A percentile compares a stretch with the other conserved stretches of the same genome.
Conservation (phyloP, 2,329 filamentous ascomycete genomes). For the Zymoseptoria tritici region DNA sequence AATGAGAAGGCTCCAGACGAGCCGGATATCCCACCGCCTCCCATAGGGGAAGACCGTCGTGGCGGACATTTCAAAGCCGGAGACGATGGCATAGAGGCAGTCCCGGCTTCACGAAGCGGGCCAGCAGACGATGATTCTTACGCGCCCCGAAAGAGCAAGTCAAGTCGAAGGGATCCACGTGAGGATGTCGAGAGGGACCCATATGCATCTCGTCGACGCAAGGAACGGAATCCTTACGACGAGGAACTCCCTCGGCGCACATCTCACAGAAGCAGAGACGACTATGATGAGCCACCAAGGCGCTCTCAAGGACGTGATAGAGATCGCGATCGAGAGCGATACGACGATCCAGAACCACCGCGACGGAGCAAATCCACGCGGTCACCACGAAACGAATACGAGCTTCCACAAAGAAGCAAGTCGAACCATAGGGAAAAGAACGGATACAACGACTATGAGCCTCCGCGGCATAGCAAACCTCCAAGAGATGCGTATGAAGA, state of each 20-base stretch:
- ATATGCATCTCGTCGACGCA: neutral
- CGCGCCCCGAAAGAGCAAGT: neutral
- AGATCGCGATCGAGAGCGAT: constrained; percentile 4
- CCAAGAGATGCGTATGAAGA: constrained; percentile 15
- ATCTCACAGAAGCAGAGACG: constrained; percentile 3
- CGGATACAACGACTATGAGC: constrained; percentile 5
- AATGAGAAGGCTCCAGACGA: constrained; percentile 9
- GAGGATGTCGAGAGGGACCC: neutral
- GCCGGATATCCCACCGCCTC: constrained; percentile 16
- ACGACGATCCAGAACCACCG: constrained; percentile 10
- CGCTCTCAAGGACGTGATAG: constrained; percentile 8
- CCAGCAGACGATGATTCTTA: neutral
- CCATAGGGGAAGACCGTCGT: constrained; percentile 15
- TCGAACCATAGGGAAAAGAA: neutral
- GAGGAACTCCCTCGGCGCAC: neutral
- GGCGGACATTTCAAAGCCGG: neutral
- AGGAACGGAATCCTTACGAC: neutral
- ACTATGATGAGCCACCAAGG: constrained; percentile 6
- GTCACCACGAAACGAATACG: constrained; percentile 3
- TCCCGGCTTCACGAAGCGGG: neutral
- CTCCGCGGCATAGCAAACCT: constrained; percentile 10
- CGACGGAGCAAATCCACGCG: constrained; percentile 8
- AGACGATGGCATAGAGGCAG: neutral
- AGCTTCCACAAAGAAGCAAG: constrained; percentile 11
- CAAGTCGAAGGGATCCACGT: neutral